A percentile compares a stretch with the other conserved stretches of the same genome.
Conservation (phyloP, 2,329 filamentous ascomycete species). For the Diatrype stigma region DNA sequence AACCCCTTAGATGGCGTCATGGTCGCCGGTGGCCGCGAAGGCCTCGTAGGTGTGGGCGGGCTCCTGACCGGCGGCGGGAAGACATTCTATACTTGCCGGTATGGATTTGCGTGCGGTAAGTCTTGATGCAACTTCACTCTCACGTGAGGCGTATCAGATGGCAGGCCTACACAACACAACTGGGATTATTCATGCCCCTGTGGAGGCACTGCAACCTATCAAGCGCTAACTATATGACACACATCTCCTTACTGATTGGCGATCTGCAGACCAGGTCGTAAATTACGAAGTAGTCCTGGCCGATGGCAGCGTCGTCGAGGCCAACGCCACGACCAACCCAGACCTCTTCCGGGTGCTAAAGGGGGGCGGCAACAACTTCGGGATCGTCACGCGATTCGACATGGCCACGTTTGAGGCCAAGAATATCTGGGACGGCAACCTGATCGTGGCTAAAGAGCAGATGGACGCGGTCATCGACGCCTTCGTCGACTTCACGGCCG, state of each 20-base stretch:
- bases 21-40: conserved; percentile 9
- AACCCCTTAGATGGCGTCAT: conserved; percentile 3
- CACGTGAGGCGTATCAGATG: no score
- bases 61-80: conserved; percentile 16
- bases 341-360: conserved; percentile 7
- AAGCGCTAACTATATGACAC: no score
- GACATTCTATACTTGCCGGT: conserved; percentile 8
- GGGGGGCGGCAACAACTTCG: conserved; percentile 8
- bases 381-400: conserved; percentile 2
- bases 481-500: conserved; percentile 10
- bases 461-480: conserved; percentile 1
- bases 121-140: not conserved
- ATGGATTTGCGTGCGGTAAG: conserved; percentile 4
- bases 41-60: conserved; percentile 15
- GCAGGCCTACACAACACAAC: no score
- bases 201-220: no score
- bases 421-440: conserved; percentile 8
- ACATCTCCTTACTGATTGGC: not conserved
- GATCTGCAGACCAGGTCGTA: conserved; percentile 2
- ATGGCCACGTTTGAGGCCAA: conserved; percentile 7
- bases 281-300: conserved; percentile 11
- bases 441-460: not conserved
- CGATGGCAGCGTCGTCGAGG: conserved; percentile 6
- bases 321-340: conserved; percentile 5
- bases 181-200: not conserved